A percentile compares a stretch with the other conserved stretches of the same genome.
Conservation (phyloP, 2,329 filamentous ascomycete species). For the Fusarium brevicatenulatum region DNA sequence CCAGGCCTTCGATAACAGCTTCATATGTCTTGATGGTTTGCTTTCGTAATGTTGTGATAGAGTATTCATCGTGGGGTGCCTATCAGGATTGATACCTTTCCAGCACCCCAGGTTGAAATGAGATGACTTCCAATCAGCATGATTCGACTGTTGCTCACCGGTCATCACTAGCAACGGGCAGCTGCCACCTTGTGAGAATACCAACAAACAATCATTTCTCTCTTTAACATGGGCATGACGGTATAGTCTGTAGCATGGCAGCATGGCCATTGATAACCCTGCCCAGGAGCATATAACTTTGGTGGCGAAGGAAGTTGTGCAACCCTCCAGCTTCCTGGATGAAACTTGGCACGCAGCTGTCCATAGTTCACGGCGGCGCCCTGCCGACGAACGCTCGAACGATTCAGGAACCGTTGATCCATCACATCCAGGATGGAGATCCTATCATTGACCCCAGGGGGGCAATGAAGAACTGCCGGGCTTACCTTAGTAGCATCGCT, state of each 20-base stretch:
- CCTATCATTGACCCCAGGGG: background rate
- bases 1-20: background rate
- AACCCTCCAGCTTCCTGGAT: conserved; percentile 27
- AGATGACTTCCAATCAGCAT: background rate
- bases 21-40: background rate
- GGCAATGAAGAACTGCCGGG: background rate
- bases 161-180: background rate
- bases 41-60: background rate
- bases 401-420: background rate
- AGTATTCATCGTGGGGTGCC: background rate
- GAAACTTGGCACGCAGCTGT: conserved; percentile 33
- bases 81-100: background rate
- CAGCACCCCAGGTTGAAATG: background rate
- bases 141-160: background rate
- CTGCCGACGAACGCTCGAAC: conserved; percentile 13
- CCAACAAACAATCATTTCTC: background rate
- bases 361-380: conserved; percentile 35
- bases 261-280: background rate
- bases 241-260: background rate
- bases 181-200: background rate
- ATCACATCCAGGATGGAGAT: background rate
- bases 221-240: background rate
- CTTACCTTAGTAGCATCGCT: background rate
- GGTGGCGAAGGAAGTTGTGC: conserved; percentile 27
- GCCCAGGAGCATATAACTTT: conserved; percentile 6